These are phyloP conservation scores for Aspergillus vadensis DNA, from an alignment of 2,329 filamentous ascomycete genomes.

Conservation along the genomic window DNA sequence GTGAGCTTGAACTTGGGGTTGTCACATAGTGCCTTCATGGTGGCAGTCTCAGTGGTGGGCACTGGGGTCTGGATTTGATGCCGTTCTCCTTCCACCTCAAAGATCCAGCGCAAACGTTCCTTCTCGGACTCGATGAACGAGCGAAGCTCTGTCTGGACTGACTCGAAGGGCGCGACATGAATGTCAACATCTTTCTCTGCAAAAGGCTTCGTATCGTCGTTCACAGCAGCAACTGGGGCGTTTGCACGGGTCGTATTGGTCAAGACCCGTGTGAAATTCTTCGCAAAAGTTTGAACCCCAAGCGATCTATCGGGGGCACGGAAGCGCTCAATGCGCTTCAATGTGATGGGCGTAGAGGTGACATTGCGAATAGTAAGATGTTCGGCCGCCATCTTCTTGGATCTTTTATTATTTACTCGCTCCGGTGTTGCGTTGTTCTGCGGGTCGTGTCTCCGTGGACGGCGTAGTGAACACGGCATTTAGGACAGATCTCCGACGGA, in stretches of 20 bases:
- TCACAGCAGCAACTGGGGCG: slow-evolving; percentile 48
- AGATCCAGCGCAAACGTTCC: slow-evolving; percentile 73
- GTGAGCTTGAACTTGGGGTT: slow-evolving; percentile 62
- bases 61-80: slow-evolving; percentile 76
- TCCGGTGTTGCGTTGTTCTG: background rate
- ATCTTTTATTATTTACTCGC: background rate
- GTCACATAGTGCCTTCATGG: slow-evolving; percentile 60
- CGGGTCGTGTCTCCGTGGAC: background rate
- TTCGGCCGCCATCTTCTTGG: slow-evolving; percentile 38
- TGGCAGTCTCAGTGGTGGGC: slow-evolving; percentile 59
- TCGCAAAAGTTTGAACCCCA: slow-evolving; percentile 48
- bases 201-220: slow-evolving; percentile 60
- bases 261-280: slow-evolving; percentile 48
- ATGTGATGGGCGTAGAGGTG: slow-evolving; percentile 69
- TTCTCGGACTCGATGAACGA: slow-evolving; percentile 58
- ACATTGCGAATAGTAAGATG: slow-evolving; percentile 77
- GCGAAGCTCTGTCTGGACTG: slow-evolving; percentile 63
- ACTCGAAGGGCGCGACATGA: slow-evolving; percentile 67
- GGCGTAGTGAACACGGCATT: background rate
- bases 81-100: slow-evolving; percentile 63
- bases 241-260: slow-evolving; percentile 47
- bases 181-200: slow-evolving; percentile 65
- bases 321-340: slow-evolving; percentile 75
- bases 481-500: background rate
- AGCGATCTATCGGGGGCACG: slow-evolving; percentile 52